Conservation (phyloP, 75 land plant species). For the Chamaecyparis obtusa region DNA sequence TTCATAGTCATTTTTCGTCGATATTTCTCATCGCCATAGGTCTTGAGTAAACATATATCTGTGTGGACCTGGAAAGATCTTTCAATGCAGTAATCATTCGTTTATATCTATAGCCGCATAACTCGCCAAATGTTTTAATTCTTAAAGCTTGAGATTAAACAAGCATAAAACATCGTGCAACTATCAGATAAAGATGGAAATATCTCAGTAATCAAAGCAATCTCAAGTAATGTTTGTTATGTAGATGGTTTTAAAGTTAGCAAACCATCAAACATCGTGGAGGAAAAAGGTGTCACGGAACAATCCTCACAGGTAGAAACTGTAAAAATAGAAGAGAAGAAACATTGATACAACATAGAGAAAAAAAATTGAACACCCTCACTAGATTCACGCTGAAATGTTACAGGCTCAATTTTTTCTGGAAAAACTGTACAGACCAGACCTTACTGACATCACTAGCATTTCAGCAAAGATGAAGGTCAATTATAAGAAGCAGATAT, state of each 20-base stretch:
- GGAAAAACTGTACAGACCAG: not conserved
- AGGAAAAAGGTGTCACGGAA: not conserved
- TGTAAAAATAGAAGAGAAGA: not conserved
- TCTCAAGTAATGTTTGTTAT: not conserved
- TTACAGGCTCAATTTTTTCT: not conserved
- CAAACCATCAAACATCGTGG: not conserved
- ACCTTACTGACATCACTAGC: not conserved
- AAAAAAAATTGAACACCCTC: not conserved
- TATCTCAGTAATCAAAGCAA: not conserved
- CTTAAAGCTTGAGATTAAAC: not conserved
- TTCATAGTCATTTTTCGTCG: too few species aligned
- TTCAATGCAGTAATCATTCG: not conserved
- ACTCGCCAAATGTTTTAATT: not conserved
- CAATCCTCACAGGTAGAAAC: not conserved
- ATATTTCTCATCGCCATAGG: too few species aligned
- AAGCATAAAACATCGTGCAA: not conserved
- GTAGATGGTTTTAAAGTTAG: not conserved
- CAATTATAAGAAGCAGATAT: not conserved
- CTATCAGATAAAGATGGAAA: not conserved
- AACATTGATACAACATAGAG: not conserved
- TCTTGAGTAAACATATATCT: too few species aligned
- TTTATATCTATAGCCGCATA: not conserved
- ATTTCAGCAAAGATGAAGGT: not conserved
- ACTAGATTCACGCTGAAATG: not conserved
- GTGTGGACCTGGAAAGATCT: not conserved